Percentiles rank a stretch among this genome's conserved stretches.
Evolutionary conservation across 768 basidiomycete genomes (phyloP).

Genomic region (Thelephora ganbajun): DNA sequence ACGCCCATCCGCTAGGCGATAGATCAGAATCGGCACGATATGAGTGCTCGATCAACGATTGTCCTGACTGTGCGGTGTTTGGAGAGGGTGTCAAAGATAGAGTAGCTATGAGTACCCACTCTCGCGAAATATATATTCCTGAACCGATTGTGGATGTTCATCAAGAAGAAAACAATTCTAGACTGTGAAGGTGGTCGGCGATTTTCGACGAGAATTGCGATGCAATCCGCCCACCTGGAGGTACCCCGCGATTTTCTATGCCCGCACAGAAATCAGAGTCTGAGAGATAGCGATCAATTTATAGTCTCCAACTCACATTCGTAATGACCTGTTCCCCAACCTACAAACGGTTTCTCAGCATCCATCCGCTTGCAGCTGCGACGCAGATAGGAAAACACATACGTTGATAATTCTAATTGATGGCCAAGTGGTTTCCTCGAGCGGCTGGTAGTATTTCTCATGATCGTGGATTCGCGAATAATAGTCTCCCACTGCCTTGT

Average conservation of each 20-base stretch:
- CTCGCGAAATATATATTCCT: constrained; percentile 94
- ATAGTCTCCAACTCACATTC: constrained; percentile 41
- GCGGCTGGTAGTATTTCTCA: constrained; percentile 79
- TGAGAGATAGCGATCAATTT: background rate
- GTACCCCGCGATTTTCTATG: constrained; percentile 75
- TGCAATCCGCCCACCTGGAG: constrained; percentile 42
- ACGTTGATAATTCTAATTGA: constrained; percentile 92
- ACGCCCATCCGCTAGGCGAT: constrained; percentile 91
- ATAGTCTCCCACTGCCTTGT: constrained; percentile 86
- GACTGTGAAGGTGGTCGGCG: constrained; percentile 34
- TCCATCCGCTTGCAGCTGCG: background rate
- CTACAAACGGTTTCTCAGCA: constrained; percentile 20
- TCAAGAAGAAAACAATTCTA: constrained; percentile 93
- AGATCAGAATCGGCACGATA: constrained; percentile 98
- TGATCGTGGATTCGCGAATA: constrained; percentile 79
- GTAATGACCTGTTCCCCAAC: constrained; percentile 94
- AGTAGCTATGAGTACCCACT: constrained; percentile 29
- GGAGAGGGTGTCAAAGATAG: background rate
- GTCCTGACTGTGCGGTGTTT: constrained; percentile 60
- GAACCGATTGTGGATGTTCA: constrained; percentile 95
- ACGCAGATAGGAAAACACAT: constrained; percentile 10
- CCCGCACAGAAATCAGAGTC: background rate
- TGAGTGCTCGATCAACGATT: constrained; percentile 95
- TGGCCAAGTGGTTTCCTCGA: constrained; percentile 85
- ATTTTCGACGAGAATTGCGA: background rate